Conservation (phyloP, 345 rosid species). For the Kernera saxatilis region DNA sequence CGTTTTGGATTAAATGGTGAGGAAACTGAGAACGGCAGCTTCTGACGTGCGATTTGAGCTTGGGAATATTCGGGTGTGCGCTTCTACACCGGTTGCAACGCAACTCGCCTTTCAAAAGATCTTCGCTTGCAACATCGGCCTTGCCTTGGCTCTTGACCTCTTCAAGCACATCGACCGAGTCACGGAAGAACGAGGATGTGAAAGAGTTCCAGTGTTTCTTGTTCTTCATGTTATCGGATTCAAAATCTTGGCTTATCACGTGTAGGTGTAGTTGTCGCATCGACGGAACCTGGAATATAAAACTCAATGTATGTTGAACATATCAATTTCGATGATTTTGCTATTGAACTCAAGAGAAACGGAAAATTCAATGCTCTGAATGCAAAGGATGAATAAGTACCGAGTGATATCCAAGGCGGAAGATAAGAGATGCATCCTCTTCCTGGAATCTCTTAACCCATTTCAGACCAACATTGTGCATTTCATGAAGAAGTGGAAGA, state of each 20-base stretch:
- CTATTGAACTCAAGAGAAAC: not conserved
- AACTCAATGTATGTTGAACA: not conserved
- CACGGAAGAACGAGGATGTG: conserved; percentile 66
- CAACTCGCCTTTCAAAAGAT: conserved; percentile 54
- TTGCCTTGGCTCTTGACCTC: conserved; percentile 54
- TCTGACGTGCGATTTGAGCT: conserved; percentile 62
- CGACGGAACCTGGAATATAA: conserved; percentile 19
- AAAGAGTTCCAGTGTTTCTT: conserved; percentile 97
- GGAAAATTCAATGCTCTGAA: not conserved
- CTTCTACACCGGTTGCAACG: conserved; percentile 86
- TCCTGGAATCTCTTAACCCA: conserved; percentile 62
- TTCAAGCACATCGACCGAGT: conserved; percentile 76
- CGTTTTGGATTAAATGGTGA: conserved; percentile 40
- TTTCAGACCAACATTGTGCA: conserved; percentile 74
- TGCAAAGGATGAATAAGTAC: conserved; percentile 35
- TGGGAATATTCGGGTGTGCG: conserved; percentile 86
- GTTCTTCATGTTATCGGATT: conserved; percentile 68
- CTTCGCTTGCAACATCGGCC: conserved; percentile 43
- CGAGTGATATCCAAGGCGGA: conserved; percentile 94
- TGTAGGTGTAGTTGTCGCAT: conserved; percentile 81
- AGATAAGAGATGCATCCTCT: conserved; percentile 65
- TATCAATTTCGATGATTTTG: not conserved
- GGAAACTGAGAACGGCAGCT: conserved; percentile 58
- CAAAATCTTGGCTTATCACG: conserved; percentile 91
- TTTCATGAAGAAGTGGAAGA: conserved; percentile 44